Conservation (phyloP, 1,284 basidiomycete genomes). For the Trichosporon sp. region DNA sequence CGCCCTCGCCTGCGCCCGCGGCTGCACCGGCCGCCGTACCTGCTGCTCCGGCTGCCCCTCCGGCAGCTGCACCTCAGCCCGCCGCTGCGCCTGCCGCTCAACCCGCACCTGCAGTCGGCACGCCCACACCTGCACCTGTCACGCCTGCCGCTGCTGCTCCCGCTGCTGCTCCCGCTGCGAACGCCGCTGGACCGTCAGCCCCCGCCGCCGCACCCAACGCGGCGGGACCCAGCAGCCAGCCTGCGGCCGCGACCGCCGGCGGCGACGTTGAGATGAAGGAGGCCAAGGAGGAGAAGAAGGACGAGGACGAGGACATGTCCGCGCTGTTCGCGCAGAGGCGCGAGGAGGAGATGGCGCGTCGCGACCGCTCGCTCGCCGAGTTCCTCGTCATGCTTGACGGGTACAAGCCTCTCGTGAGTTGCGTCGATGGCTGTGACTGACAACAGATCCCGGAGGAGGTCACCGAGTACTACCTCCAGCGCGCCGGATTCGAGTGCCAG, state of each 20-base stretch:
- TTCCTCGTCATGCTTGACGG: constrained; percentile 95
- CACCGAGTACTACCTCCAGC: constrained; percentile 94
- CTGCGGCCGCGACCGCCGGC: not conserved
- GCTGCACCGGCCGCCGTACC: not conserved
- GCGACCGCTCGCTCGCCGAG: constrained; percentile 78
- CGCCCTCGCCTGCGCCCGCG: not conserved
- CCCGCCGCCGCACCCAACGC: not conserved
- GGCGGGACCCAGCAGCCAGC: not conserved
- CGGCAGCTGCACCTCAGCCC: not conserved
- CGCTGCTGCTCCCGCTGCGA: not conserved
- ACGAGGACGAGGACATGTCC: constrained; percentile 23
- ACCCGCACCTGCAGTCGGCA: not conserved
- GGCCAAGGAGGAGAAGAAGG: constrained; percentile 18
- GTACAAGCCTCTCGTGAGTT: constrained; percentile 83
- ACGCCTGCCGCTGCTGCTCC: not conserved
- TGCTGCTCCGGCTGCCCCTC: not conserved
- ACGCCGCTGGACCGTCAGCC: constrained; percentile 8
- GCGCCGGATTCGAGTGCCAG: constrained; percentile 92
- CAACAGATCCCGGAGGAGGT: constrained; percentile 93
- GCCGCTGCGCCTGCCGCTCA: not conserved
- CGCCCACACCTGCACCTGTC: not conserved
- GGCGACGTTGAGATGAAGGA: constrained; percentile 4
- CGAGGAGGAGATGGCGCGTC: constrained; percentile 72
- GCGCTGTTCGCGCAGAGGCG: constrained; percentile 43
- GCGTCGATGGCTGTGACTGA: not conserved